phyloP scores from a whole-genome alignment of 805 yeast genomes.

The Metschnikowia gelsemii region DNA sequence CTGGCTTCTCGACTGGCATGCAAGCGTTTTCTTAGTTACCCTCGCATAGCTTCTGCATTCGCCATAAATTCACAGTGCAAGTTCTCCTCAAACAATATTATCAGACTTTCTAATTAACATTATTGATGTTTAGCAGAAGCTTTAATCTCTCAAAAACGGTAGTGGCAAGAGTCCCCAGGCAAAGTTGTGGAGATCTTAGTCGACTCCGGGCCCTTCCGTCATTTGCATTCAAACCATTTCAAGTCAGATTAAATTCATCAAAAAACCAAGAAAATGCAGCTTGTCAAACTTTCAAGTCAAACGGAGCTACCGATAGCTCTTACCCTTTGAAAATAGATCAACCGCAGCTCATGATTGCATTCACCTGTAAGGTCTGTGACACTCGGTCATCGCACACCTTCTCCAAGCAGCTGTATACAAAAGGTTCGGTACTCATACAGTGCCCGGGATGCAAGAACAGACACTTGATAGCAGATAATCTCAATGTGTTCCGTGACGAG shows the following conservation, averaged over 20 bases:
- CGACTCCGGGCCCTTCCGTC: background rate
- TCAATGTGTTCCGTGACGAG: conserved; percentile 73
- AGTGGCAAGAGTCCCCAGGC: conserved; percentile 3
- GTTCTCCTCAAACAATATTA: no score
- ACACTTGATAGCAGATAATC: conserved; percentile 81
- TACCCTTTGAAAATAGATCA: conserved; percentile 55
- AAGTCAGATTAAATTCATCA: conserved; percentile 6
- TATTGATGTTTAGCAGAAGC: conserved; percentile 6
- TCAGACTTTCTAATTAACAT: no score
- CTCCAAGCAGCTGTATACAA: conserved; percentile 85
- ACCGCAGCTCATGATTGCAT: conserved; percentile 82
- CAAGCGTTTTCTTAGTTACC: no score
- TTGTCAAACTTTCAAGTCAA: background rate
- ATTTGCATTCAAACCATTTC: background rate
- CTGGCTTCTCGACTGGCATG: no score
- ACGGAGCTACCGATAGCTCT: background rate
- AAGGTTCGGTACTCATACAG: conserved; percentile 83
- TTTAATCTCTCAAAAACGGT: background rate
- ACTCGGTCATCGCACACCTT: conserved; percentile 85
- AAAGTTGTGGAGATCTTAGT: background rate
- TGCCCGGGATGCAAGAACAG: conserved; percentile 90
- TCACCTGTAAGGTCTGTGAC: conserved; percentile 87
- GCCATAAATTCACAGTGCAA: no score
- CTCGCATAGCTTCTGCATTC: no score
- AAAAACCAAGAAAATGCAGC: background rate